phyloP scores from a whole-genome alignment of 345 rosid species.

The Pistacia vera region DNA sequence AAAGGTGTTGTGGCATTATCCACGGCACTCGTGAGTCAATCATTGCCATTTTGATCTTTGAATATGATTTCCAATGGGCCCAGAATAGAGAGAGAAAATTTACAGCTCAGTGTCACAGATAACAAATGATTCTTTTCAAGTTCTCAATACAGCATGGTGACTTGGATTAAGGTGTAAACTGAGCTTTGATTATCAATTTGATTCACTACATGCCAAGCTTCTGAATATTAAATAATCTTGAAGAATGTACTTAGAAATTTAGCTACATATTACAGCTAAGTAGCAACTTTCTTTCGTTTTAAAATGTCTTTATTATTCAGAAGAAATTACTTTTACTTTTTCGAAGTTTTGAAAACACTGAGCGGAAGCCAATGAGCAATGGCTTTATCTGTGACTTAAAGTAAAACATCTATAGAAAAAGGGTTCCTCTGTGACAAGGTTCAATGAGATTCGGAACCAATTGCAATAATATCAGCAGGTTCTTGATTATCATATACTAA shows the following conservation, averaged over 20 bases:
- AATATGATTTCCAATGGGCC: background rate
- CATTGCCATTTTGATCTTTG: background rate
- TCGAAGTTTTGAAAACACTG: no score
- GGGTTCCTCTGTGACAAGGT: no score
- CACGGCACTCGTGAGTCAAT: background rate
- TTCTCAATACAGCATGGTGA: background rate
- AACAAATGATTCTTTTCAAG: background rate
- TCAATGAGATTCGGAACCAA: no score
- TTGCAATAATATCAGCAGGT: no score
- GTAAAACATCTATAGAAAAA: no score
- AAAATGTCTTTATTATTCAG: background rate
- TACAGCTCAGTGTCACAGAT: background rate
- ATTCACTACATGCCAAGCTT: background rate
- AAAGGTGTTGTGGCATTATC: no score
- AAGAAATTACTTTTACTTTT: no score
- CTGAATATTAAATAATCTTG: background rate
- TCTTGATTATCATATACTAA: no score
- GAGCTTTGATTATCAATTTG: background rate
- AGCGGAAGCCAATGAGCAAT: no score
- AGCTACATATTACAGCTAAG: background rate
- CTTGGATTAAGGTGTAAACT: background rate
- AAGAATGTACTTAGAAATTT: background rate
- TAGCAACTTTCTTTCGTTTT: background rate
- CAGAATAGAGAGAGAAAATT: background rate
- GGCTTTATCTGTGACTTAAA: no score